A percentile compares a stretch with the other conserved stretches of the same genome.
These are phyloP conservation scores for Erythrophleum ivorense DNA, from an alignment of 331 rosid species.

Conservation along the genomic window DNA sequence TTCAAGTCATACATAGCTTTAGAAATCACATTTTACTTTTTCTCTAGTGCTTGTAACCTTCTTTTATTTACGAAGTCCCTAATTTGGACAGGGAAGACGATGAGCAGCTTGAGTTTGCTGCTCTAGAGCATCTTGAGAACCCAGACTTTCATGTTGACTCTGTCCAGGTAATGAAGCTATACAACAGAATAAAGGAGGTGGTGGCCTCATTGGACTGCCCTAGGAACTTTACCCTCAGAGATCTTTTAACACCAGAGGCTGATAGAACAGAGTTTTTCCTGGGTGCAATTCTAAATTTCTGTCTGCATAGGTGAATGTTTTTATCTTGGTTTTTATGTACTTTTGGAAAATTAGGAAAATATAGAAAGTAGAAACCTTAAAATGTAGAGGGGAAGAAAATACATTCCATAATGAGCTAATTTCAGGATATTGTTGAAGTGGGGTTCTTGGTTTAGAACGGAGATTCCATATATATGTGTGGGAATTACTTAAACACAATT, in stretches of 20 bases:
- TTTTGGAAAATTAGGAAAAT: not conserved
- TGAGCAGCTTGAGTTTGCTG: slow-evolving; percentile 77
- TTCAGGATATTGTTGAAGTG: not conserved
- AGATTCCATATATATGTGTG: not conserved
- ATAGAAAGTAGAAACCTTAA: not conserved
- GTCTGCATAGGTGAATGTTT: slow-evolving; percentile 59
- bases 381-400: not conserved
- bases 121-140: slow-evolving; percentile 76
- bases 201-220: slow-evolving; percentile 65
- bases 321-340: not conserved
- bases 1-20: not conserved
- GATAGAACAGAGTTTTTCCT: slow-evolving; percentile 67
- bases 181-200: slow-evolving; percentile 59
- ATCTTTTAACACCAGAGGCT: slow-evolving; percentile 65
- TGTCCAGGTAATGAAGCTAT: slow-evolving; percentile 49
- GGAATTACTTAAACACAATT: not conserved
- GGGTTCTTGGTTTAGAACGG: not conserved
- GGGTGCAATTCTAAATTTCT: slow-evolving; percentile 74
- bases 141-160: slow-evolving; percentile 70
- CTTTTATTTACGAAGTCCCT: slow-evolving; percentile 1
- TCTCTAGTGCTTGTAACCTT: not conserved
- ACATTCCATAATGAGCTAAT: not conserved
- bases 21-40: slow-evolving; percentile 5
- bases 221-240: slow-evolving; percentile 58
- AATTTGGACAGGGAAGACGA: slow-evolving; percentile 65